Evolutionary conservation across 1,284 basidiomycete species (phyloP), one percentile per base, ranked within the genome.

Genomic region (Trichosporon ovoides): DNA sequence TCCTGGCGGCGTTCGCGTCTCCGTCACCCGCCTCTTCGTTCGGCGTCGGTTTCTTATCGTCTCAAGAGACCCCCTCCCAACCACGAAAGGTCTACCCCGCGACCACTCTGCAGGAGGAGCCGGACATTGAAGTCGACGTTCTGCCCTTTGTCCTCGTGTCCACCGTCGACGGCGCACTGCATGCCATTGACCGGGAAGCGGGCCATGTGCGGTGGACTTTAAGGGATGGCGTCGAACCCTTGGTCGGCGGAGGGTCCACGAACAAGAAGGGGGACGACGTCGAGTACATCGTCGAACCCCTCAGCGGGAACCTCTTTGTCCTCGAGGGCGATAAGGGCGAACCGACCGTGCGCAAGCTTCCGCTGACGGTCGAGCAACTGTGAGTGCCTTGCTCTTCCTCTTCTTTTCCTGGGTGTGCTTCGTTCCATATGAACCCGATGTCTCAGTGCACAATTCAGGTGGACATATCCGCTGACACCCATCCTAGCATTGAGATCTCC

Each of bases 261-360:
- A 72, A 70, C 14, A 66, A 64, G 49, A 52, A 34, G 24, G 38
- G 33, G 16, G 55, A 62, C 33, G 53, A 55, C 31, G 58, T 55
- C 28, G 70, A 74, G 51, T 78, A 75, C 57, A 75, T 78, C 38
- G 71, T 78, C 40, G 76, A 78, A 59, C 76, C 76, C 2, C 66
- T 76, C 14, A 74, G 72, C 55, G 76, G 76, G 22, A 68, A 67
- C 48, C 59, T 78, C 38, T 78, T 69, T 52, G 74, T 74, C 36
- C 71, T 72, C 54, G 73, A 74, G n/a, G 52, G 52, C 5, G 62
- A 58, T 22, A 65, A 59, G 35, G 64, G 66, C 38, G 49, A 62
- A 13, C 72, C 70, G n/a, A 74, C 68, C 52, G 64, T 77, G 19
- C 66, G 75, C 48, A 74, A 73, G 55, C 64, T 78, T 14, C 76